Base-by-base conservation (phyloP, 345 rosid species). In the Eucalyptus marginata region DNA sequence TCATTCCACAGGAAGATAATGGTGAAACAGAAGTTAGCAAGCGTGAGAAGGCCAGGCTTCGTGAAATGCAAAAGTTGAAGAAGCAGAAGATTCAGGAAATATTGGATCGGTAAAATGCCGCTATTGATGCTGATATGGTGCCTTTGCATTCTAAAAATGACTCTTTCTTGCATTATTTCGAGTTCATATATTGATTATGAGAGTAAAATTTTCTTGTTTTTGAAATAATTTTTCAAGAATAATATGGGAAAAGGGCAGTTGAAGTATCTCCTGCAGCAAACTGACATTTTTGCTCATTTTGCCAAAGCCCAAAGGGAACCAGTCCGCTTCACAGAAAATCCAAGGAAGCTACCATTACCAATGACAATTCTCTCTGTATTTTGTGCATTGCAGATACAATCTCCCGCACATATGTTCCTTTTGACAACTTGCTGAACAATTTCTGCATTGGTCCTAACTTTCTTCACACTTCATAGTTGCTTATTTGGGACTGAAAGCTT, bases 201-300 rank as follows among this genome's bases (percentile, higher is more conserved):
- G 29, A 8, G 44, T 51, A 66, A 68, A 24, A 88, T 76, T 86
- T 50, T 29, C 58, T 92, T 64, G 87, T 66, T 68, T 71, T 29
- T 90, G 81, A 86, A 16, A 20, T 64, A 64, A 83, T 50, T 16
- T 89, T 93, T 87, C 22, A 93, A 98, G 99, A 98, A 97, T 88
- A 98, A 96, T 33, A 92, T 86, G 91, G 99, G 99, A 43, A 95
- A 97, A 90, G 99, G 99, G 83, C 93, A 96, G 86, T 87, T 98
- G 92, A 97, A 97, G 92, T 98, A 94, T 90, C 96, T 98, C 80
- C 92, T 98, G 89, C 98, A 98, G 94, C 99, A 98, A 88, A 98
- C 99, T 3, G 99, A 98, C 95, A 90, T 97, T 88, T 97, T 98
- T 94, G 97, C 99, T 87, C 99, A 97, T 88, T 98, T 97, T 95